Evolutionary conservation across 2,329 filamentous ascomycete species (phyloP).

Genomic region (Penicillium sp.): DNA sequence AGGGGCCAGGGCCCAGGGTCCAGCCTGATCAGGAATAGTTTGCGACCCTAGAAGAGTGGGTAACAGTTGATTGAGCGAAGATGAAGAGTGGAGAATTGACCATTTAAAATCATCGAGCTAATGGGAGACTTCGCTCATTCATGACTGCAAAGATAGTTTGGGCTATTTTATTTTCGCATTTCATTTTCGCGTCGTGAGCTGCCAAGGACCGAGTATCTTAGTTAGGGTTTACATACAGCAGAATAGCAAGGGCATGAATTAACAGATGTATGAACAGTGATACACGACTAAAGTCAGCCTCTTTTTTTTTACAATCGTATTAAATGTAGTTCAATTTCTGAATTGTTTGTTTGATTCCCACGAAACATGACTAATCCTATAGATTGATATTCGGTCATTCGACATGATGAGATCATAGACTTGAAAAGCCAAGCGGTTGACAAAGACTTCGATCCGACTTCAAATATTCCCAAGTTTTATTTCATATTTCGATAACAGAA

Average conservation of each 20-base stretch:
- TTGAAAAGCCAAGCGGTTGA: neutral
- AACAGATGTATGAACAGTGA: no score
- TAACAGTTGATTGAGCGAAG: neutral
- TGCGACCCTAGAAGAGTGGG: neutral
- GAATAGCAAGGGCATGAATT: no score
- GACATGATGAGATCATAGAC: neutral
- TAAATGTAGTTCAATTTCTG: no score
- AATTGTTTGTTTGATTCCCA: neutral
- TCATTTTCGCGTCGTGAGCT: no score
- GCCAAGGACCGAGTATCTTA: no score
- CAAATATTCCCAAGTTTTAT: neutral
- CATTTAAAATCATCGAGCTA: neutral
- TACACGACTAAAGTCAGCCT: no score
- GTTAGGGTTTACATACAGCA: no score
- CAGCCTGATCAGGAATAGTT: neutral
- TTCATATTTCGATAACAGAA: neutral
- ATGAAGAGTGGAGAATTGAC: neutral
- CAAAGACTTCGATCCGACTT: neutral
- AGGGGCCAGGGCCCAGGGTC: no score
- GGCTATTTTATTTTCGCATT: no score
- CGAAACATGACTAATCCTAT: neutral
- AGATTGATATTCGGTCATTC: neutral
- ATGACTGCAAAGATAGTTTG: no score
- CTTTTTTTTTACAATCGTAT: no score
- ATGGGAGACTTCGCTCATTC: neutral